phyloP scores from a whole-genome alignment of 441 rosid species.

The Isatis lusitanica region DNA sequence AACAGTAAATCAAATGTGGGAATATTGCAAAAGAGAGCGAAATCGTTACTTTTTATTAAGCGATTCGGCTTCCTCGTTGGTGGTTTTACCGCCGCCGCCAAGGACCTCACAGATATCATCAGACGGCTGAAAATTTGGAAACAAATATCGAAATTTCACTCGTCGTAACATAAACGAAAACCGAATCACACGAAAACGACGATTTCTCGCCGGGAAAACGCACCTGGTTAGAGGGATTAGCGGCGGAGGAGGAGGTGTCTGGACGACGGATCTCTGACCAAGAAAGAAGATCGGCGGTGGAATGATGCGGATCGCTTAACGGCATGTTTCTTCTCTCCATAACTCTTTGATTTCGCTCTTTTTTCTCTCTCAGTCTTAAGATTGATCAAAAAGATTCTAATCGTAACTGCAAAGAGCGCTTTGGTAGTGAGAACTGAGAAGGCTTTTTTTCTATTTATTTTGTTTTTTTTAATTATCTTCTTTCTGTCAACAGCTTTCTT shows the following conservation, averaged over 20 bases:
- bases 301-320: slow-evolving; percentile 26
- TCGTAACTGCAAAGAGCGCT: background rate
- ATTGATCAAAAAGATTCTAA: background rate
- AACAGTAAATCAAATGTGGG: background rate
- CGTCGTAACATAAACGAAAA: background rate
- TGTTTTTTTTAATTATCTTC: background rate
- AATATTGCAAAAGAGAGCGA: background rate
- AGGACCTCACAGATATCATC: slow-evolving; percentile 55
- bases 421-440: background rate
- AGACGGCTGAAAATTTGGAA: slow-evolving; percentile 45
- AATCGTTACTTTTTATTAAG: slow-evolving; percentile 55
- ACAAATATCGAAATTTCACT: background rate
- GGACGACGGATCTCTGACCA: slow-evolving; percentile 28
- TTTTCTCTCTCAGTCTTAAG: background rate
- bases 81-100: slow-evolving; percentile 50
- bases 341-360: background rate
- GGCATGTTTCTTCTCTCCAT: slow-evolving; percentile 20
- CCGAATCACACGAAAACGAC: background rate
- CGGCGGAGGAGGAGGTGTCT: slow-evolving; percentile 44
- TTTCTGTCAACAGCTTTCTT: slow-evolving; percentile 2
- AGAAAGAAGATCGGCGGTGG: slow-evolving; percentile 40
- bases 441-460: background rate
- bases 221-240: slow-evolving; percentile 60
- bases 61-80: slow-evolving; percentile 59
- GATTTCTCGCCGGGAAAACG: background rate